phyloP scores from a whole-genome alignment of 2,329 filamentous ascomycete species.

The Microdochium bolleyi region DNA sequence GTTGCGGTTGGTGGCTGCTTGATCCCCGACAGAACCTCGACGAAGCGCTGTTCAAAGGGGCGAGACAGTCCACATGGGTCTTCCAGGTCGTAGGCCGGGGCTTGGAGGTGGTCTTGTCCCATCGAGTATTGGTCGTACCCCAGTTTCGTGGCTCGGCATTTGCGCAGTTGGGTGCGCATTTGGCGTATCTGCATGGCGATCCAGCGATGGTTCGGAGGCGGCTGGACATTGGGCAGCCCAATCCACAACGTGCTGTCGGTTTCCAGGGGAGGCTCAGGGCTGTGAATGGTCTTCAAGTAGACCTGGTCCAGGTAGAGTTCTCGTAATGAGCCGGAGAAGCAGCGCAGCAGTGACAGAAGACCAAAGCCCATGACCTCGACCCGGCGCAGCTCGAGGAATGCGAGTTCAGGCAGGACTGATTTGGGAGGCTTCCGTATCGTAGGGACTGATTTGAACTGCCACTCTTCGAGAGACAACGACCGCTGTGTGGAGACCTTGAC shows the following conservation, averaged over 20 bases:
- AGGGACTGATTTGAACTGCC: constrained; percentile 29
- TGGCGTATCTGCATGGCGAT: constrained; percentile 32
- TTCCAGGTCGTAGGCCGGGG: constrained; percentile 25
- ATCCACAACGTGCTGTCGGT: constrained; percentile 32
- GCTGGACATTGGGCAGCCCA: constrained; percentile 32
- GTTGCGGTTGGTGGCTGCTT: constrained; percentile 23
- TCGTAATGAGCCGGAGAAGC: constrained; percentile 27
- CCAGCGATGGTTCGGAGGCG: constrained; percentile 27
- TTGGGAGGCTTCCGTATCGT: constrained; percentile 18
- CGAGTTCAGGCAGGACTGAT: constrained; percentile 26
- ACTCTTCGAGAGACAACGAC: constrained; percentile 27
- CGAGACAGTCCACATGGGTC: constrained; percentile 33
- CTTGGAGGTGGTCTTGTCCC: constrained; percentile 17
- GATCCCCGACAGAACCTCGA: constrained; percentile 33
- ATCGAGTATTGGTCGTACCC: constrained; percentile 32
- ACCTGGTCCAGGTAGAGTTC: constrained; percentile 38
- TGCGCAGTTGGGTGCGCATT: constrained; percentile 23
- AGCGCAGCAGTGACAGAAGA: constrained; percentile 23
- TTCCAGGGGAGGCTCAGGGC: constrained; percentile 21
- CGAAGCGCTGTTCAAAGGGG: constrained; percentile 34
- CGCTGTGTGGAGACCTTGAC: constrained; percentile 28
- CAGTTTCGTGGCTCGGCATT: constrained; percentile 35
- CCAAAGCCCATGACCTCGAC: constrained; percentile 28
- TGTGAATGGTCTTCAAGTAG: constrained; percentile 32
- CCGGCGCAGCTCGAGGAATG: constrained; percentile 33